Evolutionary conservation across 2,329 filamentous ascomycete species (phyloP), one percentile per base, ranked within the genome.

Genomic region (Conoideocrella luteorostrata): DNA sequence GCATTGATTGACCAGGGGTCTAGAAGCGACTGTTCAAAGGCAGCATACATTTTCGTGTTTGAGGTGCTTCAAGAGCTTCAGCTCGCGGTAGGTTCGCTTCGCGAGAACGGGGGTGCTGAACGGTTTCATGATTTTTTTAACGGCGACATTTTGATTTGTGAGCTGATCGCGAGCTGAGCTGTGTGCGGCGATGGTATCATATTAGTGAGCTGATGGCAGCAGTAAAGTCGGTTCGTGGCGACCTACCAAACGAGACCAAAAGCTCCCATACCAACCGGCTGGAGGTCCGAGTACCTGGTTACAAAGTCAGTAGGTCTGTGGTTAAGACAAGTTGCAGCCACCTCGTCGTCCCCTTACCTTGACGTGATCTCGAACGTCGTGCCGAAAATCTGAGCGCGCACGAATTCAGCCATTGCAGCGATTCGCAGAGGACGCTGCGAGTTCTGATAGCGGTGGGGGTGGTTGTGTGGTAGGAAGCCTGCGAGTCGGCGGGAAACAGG

Each of bases 61-160:
- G 49, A 98, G 74, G 63, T 98, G 93, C 75, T 97, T 98, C 60
- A 98, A 75, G 51, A 98, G 79, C 75, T 97, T 98, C 63, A 98
- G 73, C 68, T 98, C 93, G 61, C 93, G 84, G 67, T 98, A 98
- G 54, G 93, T 98, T 63, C 93, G 81, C 75, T 98, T 98, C 47
- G 93, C 93, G 38, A 98, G 77, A 47, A 98, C 93, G 1, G 93
- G 90, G n/a, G 93, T 98, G 76, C 90, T 96, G 71, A 98, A 98
- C 9, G 93, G 93, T 75, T 97, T 98, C 91, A 98, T 97, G 63
- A 98, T 98, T 80, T 98, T 98, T 80, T 98, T 98, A 64, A 98
- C 90, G 47, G 93, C 93, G 49, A 98, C 93, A 68, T 90, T 89
- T 68, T 96, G 90, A 65, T 80, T 87, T 48, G 93, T 97, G 68